Base-by-base conservation (phyloP, 371 early-diverging fungal genomes). In the Neoconidiobolus thromboides region DNA sequence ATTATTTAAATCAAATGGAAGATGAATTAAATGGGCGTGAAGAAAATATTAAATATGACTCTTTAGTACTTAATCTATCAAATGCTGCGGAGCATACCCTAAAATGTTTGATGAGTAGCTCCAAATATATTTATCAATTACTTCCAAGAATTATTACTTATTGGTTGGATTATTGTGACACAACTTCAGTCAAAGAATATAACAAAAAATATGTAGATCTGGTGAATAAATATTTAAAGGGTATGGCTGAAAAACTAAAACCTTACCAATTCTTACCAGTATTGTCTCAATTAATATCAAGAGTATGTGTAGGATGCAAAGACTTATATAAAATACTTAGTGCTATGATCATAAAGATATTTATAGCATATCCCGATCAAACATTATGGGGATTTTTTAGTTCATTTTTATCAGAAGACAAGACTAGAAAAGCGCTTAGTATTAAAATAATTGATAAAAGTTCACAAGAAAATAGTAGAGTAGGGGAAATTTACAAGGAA, bases 251-350 rank as follows among this genome's bases (percentile, higher is more conserved):
- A 4, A 37, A 10, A 14, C 38, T 40, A 26, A 41, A 41, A 41
- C 26, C 47, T 43, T 57, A 57, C 57, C 41, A 43, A 44, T 40
- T 57, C 6, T 44, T 57, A 4, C 57, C 57, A 2, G 43, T 57
- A 3, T 57, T 43, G 10, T 38, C 41, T 40, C 57, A 43, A 14
- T 15, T 57, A 12, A 44, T 43, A 43, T 57, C 57, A 3, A 41
- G 40, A 6, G 41, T 43, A 6, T 14, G 6, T 37, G 2, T 5
- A 4, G 10, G n/a, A 3, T 5, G 40, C 43, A 2, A 9, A 2
- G 44, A 40, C 2, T 14, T n/a, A 14, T 7, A 36, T 7, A 6
- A 38, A 3, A 12, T 15, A n/a, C 3, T 14, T 5, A 36, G 10
- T 2, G 57, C 44, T n/a, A 15, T 57, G 9, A 4, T 57, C 6